Conservation (phyloP, 139 green algal genomes). For the Micromonas commoda region DNA sequence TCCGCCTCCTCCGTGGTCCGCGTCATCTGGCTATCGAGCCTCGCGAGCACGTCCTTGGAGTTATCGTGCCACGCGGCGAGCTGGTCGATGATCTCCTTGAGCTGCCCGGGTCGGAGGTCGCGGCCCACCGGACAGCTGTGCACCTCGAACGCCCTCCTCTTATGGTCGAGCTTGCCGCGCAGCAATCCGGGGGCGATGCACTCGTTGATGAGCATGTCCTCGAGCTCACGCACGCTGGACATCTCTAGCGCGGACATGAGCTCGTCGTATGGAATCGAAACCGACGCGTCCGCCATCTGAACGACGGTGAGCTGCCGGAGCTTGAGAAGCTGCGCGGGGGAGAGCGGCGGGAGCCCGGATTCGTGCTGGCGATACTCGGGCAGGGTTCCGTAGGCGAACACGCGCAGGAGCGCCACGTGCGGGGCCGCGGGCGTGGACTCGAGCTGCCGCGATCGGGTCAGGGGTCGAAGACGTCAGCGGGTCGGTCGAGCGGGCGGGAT, state of each 20-base stretch:
- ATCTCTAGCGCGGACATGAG: slow-evolving; percentile 63
- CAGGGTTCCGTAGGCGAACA: not conserved
- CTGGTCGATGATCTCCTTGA: not conserved
- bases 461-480: not conserved
- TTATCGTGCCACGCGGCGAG: not conserved
- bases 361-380: not conserved
- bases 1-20: not conserved
- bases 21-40: not conserved
- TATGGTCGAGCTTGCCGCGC: slow-evolving; percentile 73
- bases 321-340: not conserved
- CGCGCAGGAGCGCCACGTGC: not conserved
- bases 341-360: not conserved
- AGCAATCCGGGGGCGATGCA: slow-evolving; percentile 77
- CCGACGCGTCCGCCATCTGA: not conserved
- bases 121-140: not conserved
- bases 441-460: not conserved
- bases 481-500: not conserved
- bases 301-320: not conserved
- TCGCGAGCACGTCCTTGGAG: not conserved
- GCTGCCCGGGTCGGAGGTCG: not conserved
- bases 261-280: slow-evolving; percentile 52
- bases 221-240: slow-evolving; percentile 64
- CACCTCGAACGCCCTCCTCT: slow-evolving; percentile 41
- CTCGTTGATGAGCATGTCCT: slow-evolving; percentile 85
- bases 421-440: not conserved